These are phyloP conservation scores for Phaeosphaeriaceae sp. DNA, from an alignment of 2,329 filamentous ascomycete species.

Conservation along the genomic window DNA sequence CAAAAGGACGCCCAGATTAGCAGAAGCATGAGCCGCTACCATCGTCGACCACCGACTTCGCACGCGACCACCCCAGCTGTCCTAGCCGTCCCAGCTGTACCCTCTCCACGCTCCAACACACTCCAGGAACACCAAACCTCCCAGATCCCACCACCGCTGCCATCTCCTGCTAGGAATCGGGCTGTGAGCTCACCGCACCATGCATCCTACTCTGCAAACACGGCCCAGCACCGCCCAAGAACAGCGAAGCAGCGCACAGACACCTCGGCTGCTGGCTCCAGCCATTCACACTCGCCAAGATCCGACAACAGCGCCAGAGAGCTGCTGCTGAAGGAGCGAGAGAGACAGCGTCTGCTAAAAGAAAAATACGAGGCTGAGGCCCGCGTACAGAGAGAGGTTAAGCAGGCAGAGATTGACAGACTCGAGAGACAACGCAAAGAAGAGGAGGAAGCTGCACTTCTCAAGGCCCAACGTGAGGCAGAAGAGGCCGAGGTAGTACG, in stretches of 20 bases:
- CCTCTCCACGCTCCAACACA: slow-evolving; percentile 33
- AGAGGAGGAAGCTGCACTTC: slow-evolving; percentile 39
- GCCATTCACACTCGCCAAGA: slow-evolving; percentile 26
- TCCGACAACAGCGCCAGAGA: slow-evolving; percentile 42
- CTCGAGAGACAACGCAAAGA: slow-evolving; percentile 33
- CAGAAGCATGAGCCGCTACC: slow-evolving; percentile 52
- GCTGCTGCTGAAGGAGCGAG: slow-evolving; percentile 40
- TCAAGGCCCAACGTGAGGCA: slow-evolving; percentile 31
- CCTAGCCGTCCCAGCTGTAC: slow-evolving; percentile 27
- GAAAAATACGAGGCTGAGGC: slow-evolving; percentile 43
- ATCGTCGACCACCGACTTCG: slow-evolving; percentile 40
- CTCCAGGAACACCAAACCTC: slow-evolving; percentile 18
- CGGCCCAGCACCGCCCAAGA: slow-evolving; percentile 34
- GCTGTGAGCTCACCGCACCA: slow-evolving; percentile 38
- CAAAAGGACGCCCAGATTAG: slow-evolving; percentile 32
- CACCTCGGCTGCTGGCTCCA: slow-evolving; percentile 22
- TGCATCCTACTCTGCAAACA: slow-evolving; percentile 22
- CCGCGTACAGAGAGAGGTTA: slow-evolving; percentile 35
- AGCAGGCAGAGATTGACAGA: slow-evolving; percentile 37
- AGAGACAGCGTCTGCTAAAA: slow-evolving; percentile 38
- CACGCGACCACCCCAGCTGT: slow-evolving; percentile 33
- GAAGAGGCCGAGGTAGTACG: slow-evolving; percentile 37
- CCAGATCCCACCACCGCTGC: slow-evolving; percentile 7
- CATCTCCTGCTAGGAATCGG: slow-evolving; percentile 29
- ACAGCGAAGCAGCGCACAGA: slow-evolving; percentile 30